Base-by-base conservation (phyloP, 164 flowering plant genomes). In the Dillenia turbinata region DNA sequence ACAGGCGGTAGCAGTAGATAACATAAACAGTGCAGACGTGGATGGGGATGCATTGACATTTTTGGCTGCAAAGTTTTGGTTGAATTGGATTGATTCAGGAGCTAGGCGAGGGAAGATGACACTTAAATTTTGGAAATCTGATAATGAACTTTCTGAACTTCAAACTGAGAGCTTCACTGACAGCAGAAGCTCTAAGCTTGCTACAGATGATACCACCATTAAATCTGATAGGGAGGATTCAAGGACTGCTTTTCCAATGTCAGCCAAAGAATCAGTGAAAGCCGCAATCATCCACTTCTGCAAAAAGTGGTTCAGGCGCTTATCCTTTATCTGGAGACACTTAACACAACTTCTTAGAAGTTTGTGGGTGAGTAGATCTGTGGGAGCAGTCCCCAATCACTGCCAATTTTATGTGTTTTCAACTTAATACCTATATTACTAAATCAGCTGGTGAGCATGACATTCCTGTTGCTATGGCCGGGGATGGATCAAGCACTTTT, bases 241-340 rank as follows among this genome's bases (percentile, higher is more conserved):
- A 50, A 78, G 68, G 17, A 63, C 50, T 59, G 78, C 79, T 69
- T 77, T 86, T 33, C 63, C 77, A 56, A 8, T 78, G 26, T 78
- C 82, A 40, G 81, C 85, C 26, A 86, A 77, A 66, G 85, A 87
- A 60, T 79, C 88, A 14, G 56, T 88, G 43, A 84, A 73, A 74
- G 83, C 88, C 60, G 87, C 80, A 14, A 46, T 85, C 15, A n/a
- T 69, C 58, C 90, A 70, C 68, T 69, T 87, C 52, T 73, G 70
- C 52, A 81, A 63, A 68, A 90, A 79, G 79, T 93, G 93, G 85
- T 67, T 76, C 53, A 81, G 75, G 62, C 88, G 88, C 59, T 54
- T 88, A 55, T 76, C 85, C 49, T 84, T 81, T 70, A 60, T 84
- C 24, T 79, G 86, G 79, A 77, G 74, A 66, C 74, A 79, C 60